Percentiles rank a stretch among this genome's conserved stretches.
phyloP scores from a whole-genome alignment of 1,284 basidiomycete genomes.

The Violaceomyces palustris region DNA sequence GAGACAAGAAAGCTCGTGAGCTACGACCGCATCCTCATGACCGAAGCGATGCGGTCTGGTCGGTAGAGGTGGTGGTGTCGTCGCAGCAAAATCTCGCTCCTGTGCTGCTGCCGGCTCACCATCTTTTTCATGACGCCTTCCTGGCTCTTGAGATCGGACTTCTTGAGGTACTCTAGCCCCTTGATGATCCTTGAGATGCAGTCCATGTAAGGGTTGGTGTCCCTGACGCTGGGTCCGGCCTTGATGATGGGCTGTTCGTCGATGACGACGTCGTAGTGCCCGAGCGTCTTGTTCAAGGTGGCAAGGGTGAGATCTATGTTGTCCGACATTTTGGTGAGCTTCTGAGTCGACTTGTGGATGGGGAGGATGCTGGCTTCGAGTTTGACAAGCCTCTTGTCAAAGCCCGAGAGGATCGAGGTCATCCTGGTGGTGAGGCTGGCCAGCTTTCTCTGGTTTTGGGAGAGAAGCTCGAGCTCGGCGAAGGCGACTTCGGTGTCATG shows the following conservation, averaged over 20 bases:
- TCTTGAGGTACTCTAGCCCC: conserved; percentile 33
- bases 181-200: conserved; percentile 43
- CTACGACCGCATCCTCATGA: too few relatives aligned
- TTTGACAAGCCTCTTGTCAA: conserved; percentile 53
- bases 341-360: conserved; percentile 49
- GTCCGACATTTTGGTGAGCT: conserved; percentile 40
- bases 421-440: conserved; percentile 52
- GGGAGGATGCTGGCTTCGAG: conserved; percentile 51
- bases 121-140: conserved; percentile 43
- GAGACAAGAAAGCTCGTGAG: too few relatives aligned
- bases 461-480: conserved; percentile 54
- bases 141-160: conserved; percentile 26
- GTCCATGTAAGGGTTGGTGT: conserved; percentile 47
- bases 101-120: too few relatives aligned
- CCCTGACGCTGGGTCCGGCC: conserved; percentile 36
- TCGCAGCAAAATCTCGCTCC: too few relatives aligned
- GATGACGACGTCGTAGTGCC: conserved; percentile 46
- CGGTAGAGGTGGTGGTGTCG: too few relatives aligned
- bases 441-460: conserved; percentile 53
- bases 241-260: conserved; percentile 48
- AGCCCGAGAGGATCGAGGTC: conserved; percentile 53
- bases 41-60: too few relatives aligned
- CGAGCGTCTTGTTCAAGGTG: conserved; percentile 41
- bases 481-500: conserved; percentile 41
- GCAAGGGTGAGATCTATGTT: conserved; percentile 42